Conservation (phyloP, 176 grass and related monocot species). For the Phyllostachys edulis region DNA sequence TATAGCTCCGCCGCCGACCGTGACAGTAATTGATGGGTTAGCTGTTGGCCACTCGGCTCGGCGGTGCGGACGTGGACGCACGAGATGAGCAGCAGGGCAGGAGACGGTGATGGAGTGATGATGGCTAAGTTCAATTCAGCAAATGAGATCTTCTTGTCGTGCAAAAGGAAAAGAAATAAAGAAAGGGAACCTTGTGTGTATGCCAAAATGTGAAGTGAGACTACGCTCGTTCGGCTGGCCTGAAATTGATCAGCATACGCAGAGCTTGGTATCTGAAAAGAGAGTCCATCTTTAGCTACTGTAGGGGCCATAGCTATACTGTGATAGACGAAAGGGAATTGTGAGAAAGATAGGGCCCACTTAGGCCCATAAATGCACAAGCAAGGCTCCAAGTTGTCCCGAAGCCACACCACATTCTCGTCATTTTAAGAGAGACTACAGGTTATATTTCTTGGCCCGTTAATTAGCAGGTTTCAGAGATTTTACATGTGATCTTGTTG, state of each 20-base stretch:
- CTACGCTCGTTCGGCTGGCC: too few relatives aligned
- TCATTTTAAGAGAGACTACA: background rate
- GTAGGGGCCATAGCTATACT: background rate
- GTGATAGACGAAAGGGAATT: background rate
- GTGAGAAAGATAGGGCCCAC: background rate
- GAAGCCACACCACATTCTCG: background rate
- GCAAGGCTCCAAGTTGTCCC: background rate
- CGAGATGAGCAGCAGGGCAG: background rate
- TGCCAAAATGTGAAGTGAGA: too few relatives aligned
- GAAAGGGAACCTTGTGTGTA: too few relatives aligned
- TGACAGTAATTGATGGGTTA: background rate
- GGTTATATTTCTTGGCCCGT: background rate
- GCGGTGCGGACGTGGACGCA: background rate
- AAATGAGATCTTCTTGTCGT: background rate
- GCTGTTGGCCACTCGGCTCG: background rate
- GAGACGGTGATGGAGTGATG: background rate
- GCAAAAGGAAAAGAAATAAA: background rate
- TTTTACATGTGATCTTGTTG: background rate
- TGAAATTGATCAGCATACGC: background rate
- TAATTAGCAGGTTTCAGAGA: background rate
- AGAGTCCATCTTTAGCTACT: background rate
- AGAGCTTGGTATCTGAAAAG: background rate
- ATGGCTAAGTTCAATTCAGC: background rate
- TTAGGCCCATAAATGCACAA: background rate
- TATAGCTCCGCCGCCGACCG: background rate